Conservation (phyloP, 495 filamentous ascomycete genomes). For the Thozetella sp. region DNA sequence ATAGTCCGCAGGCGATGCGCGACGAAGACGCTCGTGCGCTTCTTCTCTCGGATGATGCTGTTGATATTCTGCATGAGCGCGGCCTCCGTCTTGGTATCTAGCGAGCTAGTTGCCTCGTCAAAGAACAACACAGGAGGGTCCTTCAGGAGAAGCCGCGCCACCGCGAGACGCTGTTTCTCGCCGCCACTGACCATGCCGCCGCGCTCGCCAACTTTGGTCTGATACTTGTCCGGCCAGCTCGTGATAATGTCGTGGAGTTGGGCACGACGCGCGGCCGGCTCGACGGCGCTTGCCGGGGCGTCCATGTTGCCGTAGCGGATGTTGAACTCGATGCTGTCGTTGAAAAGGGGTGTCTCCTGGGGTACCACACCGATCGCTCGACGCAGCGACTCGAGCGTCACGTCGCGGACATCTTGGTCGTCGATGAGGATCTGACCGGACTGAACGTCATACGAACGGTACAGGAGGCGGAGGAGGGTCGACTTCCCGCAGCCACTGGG, state of each 20-base stretch:
- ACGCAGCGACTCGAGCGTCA: constrained; percentile 80
- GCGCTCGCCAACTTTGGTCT: constrained; percentile 91
- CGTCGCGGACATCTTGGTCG: constrained; percentile 86
- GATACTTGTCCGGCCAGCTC: constrained; percentile 79
- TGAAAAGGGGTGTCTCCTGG: constrained; percentile 96
- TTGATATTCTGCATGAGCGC: constrained; percentile 91
- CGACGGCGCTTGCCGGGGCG: constrained; percentile 72
- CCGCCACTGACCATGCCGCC: constrained; percentile 99
- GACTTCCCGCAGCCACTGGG: constrained; percentile 97
- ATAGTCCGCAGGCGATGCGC: constrained; percentile 92
- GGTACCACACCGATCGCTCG: constrained; percentile 92
- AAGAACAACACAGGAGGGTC: constrained; percentile 94
- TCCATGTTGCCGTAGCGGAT: constrained; percentile 91
- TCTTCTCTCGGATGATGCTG: constrained; percentile 86
- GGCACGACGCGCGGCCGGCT: constrained; percentile 76
- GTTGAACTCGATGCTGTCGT: constrained; percentile 92
- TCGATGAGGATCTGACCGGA: constrained; percentile 87
- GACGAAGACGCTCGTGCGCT: constrained; percentile 89
- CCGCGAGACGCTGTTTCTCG: constrained; percentile 92
- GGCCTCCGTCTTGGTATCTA: constrained; percentile 96
- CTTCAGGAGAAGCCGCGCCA: constrained; percentile 85
- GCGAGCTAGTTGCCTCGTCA: constrained; percentile 94
- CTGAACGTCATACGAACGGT: constrained; percentile 93
- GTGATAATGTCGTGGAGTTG: constrained; percentile 82
- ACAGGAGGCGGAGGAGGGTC: constrained; percentile 85